Conservation (phyloP, 2,329 filamentous ascomycete species). For the Sporothrix brunneoviolacea region DNA sequence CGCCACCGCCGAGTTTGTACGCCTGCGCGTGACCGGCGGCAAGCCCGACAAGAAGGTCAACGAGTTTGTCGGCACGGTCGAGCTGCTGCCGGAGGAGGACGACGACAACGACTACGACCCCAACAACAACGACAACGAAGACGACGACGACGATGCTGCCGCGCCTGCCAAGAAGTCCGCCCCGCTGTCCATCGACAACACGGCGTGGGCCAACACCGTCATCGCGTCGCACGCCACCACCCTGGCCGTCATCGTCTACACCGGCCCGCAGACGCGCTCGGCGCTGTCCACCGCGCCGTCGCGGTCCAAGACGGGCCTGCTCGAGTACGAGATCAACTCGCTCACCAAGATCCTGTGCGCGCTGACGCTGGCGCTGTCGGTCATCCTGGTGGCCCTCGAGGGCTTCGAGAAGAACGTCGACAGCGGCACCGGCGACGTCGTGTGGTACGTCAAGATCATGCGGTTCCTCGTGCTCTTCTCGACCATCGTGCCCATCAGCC, state of each 20-base stretch:
- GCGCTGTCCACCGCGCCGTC: conserved; percentile 88
- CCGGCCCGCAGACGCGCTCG: conserved; percentile 86
- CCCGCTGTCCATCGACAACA: conserved; percentile 88
- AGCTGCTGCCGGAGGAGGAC: conserved; percentile 55
- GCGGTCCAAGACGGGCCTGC: conserved; percentile 83
- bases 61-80: conserved; percentile 85
- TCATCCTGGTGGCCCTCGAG: conserved; percentile 81
- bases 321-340: conserved; percentile 96
- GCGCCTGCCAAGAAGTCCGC: conserved; percentile 31
- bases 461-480: conserved; percentile 97
- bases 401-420: conserved; percentile 57
- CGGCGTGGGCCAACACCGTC: conserved; percentile 96
- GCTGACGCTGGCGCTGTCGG: conserved; percentile 76
- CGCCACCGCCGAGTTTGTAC: conserved; percentile 61
- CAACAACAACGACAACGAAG: background rate
- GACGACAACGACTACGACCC: conserved; percentile 32
- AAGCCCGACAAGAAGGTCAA: conserved; percentile 93
- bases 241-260: conserved; percentile 87
- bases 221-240: conserved; percentile 88
- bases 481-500: conserved; percentile 96
- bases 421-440: conserved; percentile 43
- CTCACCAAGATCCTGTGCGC: conserved; percentile 92
- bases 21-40: conserved; percentile 68
- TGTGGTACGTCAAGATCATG: conserved; percentile 97
- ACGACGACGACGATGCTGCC: conserved; percentile 18